Evolutionary conservation across 2,329 filamentous ascomycete genomes (phyloP).

Genomic region (Penicillium sp.): DNA sequence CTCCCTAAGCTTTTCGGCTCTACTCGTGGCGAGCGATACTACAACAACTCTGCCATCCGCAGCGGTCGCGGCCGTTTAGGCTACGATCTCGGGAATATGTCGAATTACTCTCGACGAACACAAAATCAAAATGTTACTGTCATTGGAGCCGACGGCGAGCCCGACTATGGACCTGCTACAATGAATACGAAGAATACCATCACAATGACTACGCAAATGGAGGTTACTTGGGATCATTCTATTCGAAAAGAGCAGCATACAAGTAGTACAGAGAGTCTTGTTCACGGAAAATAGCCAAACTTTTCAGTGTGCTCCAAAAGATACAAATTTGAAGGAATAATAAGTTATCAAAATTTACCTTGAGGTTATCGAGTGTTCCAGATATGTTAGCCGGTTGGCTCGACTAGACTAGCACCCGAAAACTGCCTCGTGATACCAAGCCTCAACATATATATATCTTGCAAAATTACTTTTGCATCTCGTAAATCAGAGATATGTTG

Average conservation of each 20-base stretch:
- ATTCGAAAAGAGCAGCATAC: neutral
- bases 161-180: neutral
- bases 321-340: no score
- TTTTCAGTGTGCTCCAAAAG: no score
- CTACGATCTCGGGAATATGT: slow-evolving; percentile 8
- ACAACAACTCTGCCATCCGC: slow-evolving; percentile 1
- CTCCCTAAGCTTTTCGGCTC: slow-evolving; percentile 5
- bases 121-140: neutral
- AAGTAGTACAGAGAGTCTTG: slow-evolving; percentile 12
- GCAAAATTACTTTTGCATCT: no score
- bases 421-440: no score
- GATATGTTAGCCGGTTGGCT: no score
- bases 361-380: no score
- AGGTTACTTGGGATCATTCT: slow-evolving; percentile 12
- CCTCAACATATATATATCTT: no score
- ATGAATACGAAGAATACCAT: slow-evolving; percentile 1
- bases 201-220: slow-evolving; percentile 12
- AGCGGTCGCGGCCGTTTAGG: slow-evolving; percentile 5
- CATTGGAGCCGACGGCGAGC: neutral
- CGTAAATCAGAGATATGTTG: no score
- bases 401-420: no score
- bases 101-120: neutral
- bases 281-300: neutral
- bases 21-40: slow-evolving; percentile 3
- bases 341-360: no score